Evolutionary conservation across 1,284 basidiomycete genomes (phyloP).

Genomic region (Bondarzewia mesenterica): DNA sequence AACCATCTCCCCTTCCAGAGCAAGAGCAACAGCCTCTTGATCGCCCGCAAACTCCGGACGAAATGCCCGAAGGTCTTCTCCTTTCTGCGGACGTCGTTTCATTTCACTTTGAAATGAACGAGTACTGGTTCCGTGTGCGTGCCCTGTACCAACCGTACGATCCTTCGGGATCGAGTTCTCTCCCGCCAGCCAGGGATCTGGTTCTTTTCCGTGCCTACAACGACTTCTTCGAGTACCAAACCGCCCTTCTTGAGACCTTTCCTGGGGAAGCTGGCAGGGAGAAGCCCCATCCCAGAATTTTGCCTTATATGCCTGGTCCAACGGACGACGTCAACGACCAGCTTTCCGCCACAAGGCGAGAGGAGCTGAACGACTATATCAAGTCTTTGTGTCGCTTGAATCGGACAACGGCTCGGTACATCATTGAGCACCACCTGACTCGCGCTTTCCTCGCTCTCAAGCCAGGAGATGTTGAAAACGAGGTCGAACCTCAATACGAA

Average conservation of each 20-base stretch:
- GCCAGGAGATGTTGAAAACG: conserved; percentile 78
- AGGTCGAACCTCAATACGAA: conserved; percentile 47
- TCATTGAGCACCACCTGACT: conserved; percentile 77
- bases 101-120: conserved; percentile 93
- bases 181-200: conserved; percentile 71
- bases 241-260: conserved; percentile 79
- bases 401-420: conserved; percentile 62
- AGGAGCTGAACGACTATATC: conserved; percentile 87
- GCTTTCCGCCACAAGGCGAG: conserved; percentile 75
- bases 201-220: conserved; percentile 94
- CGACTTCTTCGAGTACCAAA: conserved; percentile 98
- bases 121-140: conserved; percentile 96
- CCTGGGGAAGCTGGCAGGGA: conserved; percentile 84
- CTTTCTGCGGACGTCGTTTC: conserved; percentile 88
- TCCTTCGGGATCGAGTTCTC: conserved; percentile 36
- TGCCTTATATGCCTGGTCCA: conserved; percentile 96
- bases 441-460: conserved; percentile 83
- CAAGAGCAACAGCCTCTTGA: conserved; percentile 18
- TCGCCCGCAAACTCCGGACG: conserved; percentile 2
- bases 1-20: conserved; percentile 20
- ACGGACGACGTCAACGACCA: conserved; percentile 79
- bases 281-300: conserved; percentile 56
- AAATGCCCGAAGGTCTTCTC: conserved; percentile 75
- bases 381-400: conserved; percentile 68
- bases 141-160: conserved; percentile 82